These are phyloP conservation scores for Cryptosporidium meleagridis DNA, from an alignment of 169 alveolate species.

Conservation along the genomic window DNA sequence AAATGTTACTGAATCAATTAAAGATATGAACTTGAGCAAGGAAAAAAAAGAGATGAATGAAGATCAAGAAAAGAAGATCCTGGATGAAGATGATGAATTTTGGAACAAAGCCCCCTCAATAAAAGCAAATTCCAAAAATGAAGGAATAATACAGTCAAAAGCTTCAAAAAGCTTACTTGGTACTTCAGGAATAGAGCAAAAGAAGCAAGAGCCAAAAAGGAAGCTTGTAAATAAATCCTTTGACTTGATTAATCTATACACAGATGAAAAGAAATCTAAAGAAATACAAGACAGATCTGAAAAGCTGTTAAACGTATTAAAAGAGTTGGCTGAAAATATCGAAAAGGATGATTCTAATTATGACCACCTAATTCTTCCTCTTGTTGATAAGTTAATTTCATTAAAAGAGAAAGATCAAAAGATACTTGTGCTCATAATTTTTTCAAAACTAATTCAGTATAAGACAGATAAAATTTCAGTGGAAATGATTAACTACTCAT, in stretches of 20 bases:
- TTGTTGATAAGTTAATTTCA: slow-evolving; percentile 23
- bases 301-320: background rate
- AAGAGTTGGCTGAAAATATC: slow-evolving; percentile 4
- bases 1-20: background rate
- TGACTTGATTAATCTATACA: slow-evolving; percentile 18
- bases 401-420: slow-evolving; percentile 25
- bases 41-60: background rate
- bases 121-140: background rate
- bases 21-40: background rate
- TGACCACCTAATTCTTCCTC: slow-evolving; percentile 34
- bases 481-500: slow-evolving; percentile 15
- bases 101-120: slow-evolving; percentile 54
- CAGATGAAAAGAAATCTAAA: slow-evolving; percentile 46
- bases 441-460: slow-evolving; percentile 32
- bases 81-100: slow-evolving; percentile 45
- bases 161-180: background rate
- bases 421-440: background rate
- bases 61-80: background rate
- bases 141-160: background rate
- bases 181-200: background rate
- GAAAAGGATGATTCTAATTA: slow-evolving; percentile 28
- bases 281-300: slow-evolving; percentile 18
- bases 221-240: slow-evolving; percentile 23
- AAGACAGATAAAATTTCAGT: background rate
- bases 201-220: background rate